Evolutionary conservation across 2,329 filamentous ascomycete species (phyloP).

Genomic region (Ustulina deusta): DNA sequence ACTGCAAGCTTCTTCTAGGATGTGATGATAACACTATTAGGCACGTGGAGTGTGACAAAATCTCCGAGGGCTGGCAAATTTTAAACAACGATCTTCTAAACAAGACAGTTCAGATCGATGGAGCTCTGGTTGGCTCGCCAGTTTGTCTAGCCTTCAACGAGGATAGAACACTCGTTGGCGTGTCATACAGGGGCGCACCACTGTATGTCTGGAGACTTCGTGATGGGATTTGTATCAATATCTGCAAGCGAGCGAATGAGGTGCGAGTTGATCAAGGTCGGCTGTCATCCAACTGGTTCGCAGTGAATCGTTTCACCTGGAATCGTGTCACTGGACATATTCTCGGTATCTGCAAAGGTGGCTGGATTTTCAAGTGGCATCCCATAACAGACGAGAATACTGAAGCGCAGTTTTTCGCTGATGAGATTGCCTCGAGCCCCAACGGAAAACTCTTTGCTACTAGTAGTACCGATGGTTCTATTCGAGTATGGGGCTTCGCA

Average conservation of each 20-base stretch:
- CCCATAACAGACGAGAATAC: constrained; percentile 35
- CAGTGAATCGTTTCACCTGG: constrained; percentile 35
- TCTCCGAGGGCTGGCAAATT: constrained; percentile 12
- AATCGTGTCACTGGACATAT: constrained; percentile 42
- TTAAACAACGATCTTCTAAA: constrained; percentile 9
- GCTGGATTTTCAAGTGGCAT: constrained; percentile 45
- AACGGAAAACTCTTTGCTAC: constrained; percentile 41
- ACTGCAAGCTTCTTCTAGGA: constrained; percentile 7
- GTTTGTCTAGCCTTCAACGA: constrained; percentile 17
- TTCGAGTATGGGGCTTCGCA: constrained; percentile 40
- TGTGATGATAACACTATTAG: constrained; percentile 19
- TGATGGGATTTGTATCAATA: constrained; percentile 25
- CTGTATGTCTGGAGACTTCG: constrained; percentile 20
- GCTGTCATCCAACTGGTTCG: constrained; percentile 31
- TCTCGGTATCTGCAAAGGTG: constrained; percentile 42
- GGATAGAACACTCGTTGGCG: constrained; percentile 13
- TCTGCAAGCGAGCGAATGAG: constrained; percentile 20
- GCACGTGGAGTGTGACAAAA: background rate
- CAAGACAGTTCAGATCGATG: constrained; percentile 6
- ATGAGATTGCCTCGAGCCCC: constrained; percentile 29
- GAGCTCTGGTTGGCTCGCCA: constrained; percentile 1
- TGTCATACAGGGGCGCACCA: constrained; percentile 22
- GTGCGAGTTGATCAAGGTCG: background rate
- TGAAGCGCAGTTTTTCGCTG: constrained; percentile 32
- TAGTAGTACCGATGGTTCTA: constrained; percentile 33